These are phyloP conservation scores for Cyberlindnera misumaiensis DNA, from an alignment of 805 yeast species.

Conservation along the genomic window DNA sequence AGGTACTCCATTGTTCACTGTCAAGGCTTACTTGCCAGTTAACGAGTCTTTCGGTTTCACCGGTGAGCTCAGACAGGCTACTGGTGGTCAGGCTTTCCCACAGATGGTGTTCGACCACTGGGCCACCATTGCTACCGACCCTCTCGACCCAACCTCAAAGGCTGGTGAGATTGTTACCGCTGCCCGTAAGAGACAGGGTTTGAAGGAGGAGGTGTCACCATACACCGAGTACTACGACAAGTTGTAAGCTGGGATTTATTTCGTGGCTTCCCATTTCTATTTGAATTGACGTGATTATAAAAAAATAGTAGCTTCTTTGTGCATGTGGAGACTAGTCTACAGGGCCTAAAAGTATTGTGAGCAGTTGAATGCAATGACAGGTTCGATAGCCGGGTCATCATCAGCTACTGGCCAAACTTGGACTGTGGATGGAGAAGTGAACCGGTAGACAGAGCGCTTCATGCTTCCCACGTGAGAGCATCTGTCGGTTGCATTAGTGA, in stretches of 20 bases:
- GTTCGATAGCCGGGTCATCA: too few species aligned
- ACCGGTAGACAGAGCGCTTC: too few species aligned
- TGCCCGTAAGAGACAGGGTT: slow-evolving; percentile 92
- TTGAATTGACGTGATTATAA: slow-evolving; percentile 8
- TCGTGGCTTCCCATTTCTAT: slow-evolving; percentile 1
- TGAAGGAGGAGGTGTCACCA: slow-evolving; percentile 96
- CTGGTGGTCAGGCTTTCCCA: slow-evolving; percentile 99
- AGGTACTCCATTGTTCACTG: slow-evolving; percentile 99
- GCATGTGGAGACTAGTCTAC: too few species aligned
- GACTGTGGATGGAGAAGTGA: too few species aligned
- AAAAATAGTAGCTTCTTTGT: neutral
- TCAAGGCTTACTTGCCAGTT: slow-evolving; percentile 99
- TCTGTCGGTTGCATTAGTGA: too few species aligned
- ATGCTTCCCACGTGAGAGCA: too few species aligned
- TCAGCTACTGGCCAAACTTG: too few species aligned
- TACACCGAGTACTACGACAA: slow-evolving; percentile 98
- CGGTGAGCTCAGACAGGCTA: slow-evolving; percentile 98
- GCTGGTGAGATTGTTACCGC: slow-evolving; percentile 58
- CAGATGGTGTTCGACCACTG: slow-evolving; percentile 99
- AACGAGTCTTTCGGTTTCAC: slow-evolving; percentile 99
- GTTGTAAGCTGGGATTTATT: slow-evolving; percentile 38
- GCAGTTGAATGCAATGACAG: too few species aligned
- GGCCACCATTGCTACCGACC: slow-evolving; percentile 88
- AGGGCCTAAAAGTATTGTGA: too few species aligned
- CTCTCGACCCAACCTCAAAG: slow-evolving; percentile 76